phyloP scores from a whole-genome alignment of 2,329 filamentous ascomycete species.

The Phialemonium atrogriseum region DNA sequence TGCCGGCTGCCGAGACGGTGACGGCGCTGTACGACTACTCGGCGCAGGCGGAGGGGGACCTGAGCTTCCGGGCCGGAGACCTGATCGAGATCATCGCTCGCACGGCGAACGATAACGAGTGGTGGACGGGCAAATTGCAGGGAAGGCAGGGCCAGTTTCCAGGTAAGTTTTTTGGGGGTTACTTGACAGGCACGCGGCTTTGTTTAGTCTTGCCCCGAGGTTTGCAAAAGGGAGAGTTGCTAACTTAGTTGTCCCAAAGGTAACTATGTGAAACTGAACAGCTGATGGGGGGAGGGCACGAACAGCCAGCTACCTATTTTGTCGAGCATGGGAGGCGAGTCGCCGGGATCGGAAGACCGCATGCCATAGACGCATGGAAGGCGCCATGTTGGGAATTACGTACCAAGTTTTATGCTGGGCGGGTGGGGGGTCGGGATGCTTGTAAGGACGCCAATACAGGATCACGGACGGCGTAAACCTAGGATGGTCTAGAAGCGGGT shows the following conservation, averaged over 20 bases:
- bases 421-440: too few relatives aligned
- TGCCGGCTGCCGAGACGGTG: slow-evolving; percentile 63
- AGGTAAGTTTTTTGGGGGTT: slow-evolving; percentile 47
- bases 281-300: too few relatives aligned
- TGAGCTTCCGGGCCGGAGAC: slow-evolving; percentile 84
- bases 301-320: too few relatives aligned
- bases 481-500: too few relatives aligned
- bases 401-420: too few relatives aligned
- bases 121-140: slow-evolving; percentile 82
- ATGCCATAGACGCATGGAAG: too few relatives aligned
- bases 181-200: background rate
- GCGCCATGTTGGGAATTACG: too few relatives aligned
- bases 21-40: slow-evolving; percentile 95
- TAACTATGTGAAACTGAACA: slow-evolving; percentile 38
- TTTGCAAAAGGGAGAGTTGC: background rate
- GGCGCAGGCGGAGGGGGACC: slow-evolving; percentile 86
- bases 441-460: too few relatives aligned
- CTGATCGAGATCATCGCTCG: slow-evolving; percentile 78
- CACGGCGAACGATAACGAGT: slow-evolving; percentile 90
- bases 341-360: too few relatives aligned
- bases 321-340: too few relatives aligned
- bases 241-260: slow-evolving; percentile 19
- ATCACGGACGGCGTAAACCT: too few relatives aligned
- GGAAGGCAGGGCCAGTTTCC: slow-evolving; percentile 88
- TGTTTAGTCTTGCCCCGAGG: too few relatives aligned